Percentiles rank a stretch among this genome's conserved stretches.
Conservation (phyloP, 768 basidiomycete genomes). For the Saitozyma sp. region DNA sequence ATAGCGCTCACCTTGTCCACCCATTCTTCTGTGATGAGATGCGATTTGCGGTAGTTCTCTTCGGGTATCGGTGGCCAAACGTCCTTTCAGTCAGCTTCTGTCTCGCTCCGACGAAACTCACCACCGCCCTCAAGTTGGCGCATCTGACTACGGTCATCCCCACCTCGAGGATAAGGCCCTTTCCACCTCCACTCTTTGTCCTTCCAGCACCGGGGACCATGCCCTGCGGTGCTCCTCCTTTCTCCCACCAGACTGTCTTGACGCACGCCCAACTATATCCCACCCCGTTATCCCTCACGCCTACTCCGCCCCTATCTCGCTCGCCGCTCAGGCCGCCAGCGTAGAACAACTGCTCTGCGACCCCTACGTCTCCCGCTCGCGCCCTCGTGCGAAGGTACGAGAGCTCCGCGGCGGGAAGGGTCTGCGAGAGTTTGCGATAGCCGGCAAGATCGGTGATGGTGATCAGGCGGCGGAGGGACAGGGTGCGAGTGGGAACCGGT, state of each 20-base stretch:
- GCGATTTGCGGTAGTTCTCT: slow-evolving; percentile 50
- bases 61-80: slow-evolving; percentile 50
- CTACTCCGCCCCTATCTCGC: slow-evolving; percentile 16
- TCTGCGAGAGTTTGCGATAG: slow-evolving; percentile 45
- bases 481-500: slow-evolving; percentile 30
- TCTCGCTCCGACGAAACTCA: slow-evolving; percentile 18
- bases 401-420: slow-evolving; percentile 48
- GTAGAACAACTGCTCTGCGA: slow-evolving; percentile 43
- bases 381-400: slow-evolving; percentile 39
- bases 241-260: slow-evolving; percentile 51
- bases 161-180: slow-evolving; percentile 46
- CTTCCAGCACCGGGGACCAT: slow-evolving; percentile 37
- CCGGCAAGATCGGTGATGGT: slow-evolving; percentile 42
- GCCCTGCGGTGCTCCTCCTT: slow-evolving; percentile 35
- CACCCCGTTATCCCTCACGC: slow-evolving; percentile 35
- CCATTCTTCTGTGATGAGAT: slow-evolving; percentile 50
- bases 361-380: slow-evolving; percentile 34
- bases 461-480: slow-evolving; percentile 44
- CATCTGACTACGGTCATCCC: slow-evolving; percentile 47
- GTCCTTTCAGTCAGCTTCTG: slow-evolving; percentile 20
- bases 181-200: slow-evolving; percentile 28
- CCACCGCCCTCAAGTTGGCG: slow-evolving; percentile 48
- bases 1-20: slow-evolving; percentile 47
- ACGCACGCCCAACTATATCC: slow-evolving; percentile 47
- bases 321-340: slow-evolving; percentile 26